These are phyloP conservation scores for Dryas drummondii DNA, from an alignment of 306 rosid genomes.

Conservation along the genomic window DNA sequence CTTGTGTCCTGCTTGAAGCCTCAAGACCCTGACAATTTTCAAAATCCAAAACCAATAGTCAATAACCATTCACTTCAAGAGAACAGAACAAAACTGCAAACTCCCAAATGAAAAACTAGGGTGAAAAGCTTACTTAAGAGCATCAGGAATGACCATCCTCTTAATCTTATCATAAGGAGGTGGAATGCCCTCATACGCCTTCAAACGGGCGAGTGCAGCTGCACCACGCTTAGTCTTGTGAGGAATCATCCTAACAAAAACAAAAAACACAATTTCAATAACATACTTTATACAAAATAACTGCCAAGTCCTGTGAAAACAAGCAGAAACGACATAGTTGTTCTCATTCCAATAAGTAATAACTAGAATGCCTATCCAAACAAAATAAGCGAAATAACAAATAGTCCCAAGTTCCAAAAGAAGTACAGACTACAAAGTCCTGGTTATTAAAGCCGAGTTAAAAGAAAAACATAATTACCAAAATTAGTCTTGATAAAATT, in stretches of 20 bases:
- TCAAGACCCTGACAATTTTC: slow-evolving; percentile 51
- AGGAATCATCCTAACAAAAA: slow-evolving; percentile 48
- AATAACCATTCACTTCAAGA: background rate
- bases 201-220: slow-evolving; percentile 59
- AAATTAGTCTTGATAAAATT: too few relatives aligned
- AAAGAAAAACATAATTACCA: too few relatives aligned
- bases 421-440: too few relatives aligned
- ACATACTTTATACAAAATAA: background rate
- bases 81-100: background rate
- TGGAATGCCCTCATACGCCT: slow-evolving; percentile 61
- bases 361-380: background rate
- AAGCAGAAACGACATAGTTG: background rate
- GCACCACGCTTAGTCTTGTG: slow-evolving; percentile 69
- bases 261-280: background rate
- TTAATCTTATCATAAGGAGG: slow-evolving; percentile 62
- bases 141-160: slow-evolving; percentile 66
- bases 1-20: slow-evolving; percentile 81
- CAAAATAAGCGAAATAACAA: background rate
- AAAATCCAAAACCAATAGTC: background rate
- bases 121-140: slow-evolving; percentile 51
- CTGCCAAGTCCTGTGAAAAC: background rate
- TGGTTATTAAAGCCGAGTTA: too few relatives aligned
- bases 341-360: background rate
- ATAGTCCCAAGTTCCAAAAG: background rate
- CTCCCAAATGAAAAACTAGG: background rate